Percentiles rank a stretch among this genome's conserved stretches.
Evolutionary conservation across 257 asterid genomes (phyloP).

Genomic region (Penstemon davidsonii): DNA sequence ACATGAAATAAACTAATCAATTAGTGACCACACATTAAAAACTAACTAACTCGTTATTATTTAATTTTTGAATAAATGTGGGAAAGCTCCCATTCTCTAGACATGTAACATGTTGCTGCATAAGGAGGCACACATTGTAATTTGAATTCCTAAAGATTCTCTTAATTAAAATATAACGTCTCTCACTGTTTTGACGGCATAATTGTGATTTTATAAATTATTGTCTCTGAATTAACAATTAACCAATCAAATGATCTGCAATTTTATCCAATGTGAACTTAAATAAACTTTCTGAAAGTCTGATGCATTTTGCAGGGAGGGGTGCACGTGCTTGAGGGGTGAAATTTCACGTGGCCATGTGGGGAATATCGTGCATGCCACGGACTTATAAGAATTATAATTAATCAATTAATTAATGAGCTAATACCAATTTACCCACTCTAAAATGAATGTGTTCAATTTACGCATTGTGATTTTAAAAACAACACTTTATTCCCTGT

Average conservation of each 20-base stretch:
- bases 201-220: slow-evolving; percentile 2
- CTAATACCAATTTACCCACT: too few species aligned
- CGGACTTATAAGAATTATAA: slow-evolving; percentile 26
- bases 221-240: neutral
- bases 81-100: slow-evolving; percentile 45
- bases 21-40: neutral
- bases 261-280: slow-evolving; percentile 31
- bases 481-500: too few species aligned
- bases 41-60: neutral
- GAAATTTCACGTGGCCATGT: slow-evolving; percentile 55
- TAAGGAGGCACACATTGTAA: slow-evolving; percentile 47
- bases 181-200: slow-evolving; percentile 31
- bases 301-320: slow-evolving; percentile 26
- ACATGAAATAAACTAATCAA: slow-evolving; percentile 19
- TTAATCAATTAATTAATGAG: too few species aligned
- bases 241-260: slow-evolving; percentile 32
- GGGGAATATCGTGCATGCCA: slow-evolving; percentile 43
- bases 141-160: slow-evolving; percentile 44
- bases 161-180: slow-evolving; percentile 32
- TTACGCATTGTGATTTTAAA: too few species aligned
- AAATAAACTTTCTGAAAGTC: slow-evolving; percentile 6
- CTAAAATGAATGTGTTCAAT: too few species aligned
- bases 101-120: slow-evolving; percentile 75
- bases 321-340: slow-evolving; percentile 26
- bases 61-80: slow-evolving; percentile 1